Conservation (phyloP, 305 asterid species). For the Vinca major region DNA sequence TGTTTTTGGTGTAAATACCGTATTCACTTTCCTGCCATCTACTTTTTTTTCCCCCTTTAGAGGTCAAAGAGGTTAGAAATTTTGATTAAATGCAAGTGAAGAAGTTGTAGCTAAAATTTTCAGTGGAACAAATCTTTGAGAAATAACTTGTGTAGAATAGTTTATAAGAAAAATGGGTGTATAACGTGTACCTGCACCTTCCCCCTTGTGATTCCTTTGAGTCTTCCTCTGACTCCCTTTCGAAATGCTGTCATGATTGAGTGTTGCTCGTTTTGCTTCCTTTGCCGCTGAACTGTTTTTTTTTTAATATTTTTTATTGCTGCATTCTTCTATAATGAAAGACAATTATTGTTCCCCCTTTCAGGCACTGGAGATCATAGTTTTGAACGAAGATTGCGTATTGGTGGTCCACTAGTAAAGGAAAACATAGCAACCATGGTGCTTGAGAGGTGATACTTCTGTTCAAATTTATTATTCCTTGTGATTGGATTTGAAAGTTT, state of each 20-base stretch:
- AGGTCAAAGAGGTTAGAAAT: background rate
- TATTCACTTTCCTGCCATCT: too few species aligned
- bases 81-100: background rate
- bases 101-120: background rate
- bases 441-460: slow-evolving; percentile 67
- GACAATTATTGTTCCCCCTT: slow-evolving; percentile 12
- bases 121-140: background rate
- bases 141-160: background rate
- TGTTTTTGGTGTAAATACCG: too few species aligned
- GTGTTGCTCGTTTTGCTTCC: background rate
- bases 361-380: slow-evolving; percentile 94
- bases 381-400: slow-evolving; percentile 89
- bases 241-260: background rate
- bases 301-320: background rate
- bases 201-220: background rate
- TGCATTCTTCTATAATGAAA: background rate
- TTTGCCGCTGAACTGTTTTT: background rate
- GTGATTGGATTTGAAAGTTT: slow-evolving; percentile 2
- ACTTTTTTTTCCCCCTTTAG: background rate
- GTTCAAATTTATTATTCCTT: slow-evolving; percentile 16
- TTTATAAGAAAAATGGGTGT: background rate
- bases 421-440: slow-evolving; percentile 98
- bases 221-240: background rate
- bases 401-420: slow-evolving; percentile 85
- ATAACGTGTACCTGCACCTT: background rate